Conservation (phyloP, 1,284 basidiomycete genomes). For the Trametes versicolor region DNA sequence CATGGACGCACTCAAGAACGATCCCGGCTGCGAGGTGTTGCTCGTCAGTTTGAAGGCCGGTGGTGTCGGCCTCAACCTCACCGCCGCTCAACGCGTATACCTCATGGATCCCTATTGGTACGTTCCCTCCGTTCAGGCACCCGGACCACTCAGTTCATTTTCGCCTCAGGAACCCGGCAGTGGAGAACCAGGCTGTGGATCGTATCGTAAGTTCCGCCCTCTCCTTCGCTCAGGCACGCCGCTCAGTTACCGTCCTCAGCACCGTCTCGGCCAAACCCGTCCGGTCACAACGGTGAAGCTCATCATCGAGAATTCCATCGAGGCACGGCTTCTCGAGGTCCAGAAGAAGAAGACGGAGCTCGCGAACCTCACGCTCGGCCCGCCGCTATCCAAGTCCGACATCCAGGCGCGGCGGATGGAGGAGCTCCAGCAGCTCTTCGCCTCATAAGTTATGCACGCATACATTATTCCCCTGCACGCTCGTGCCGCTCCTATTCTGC, state of each 20-base stretch:
- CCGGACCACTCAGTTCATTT: neutral
- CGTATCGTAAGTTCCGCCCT: constrained; percentile 70
- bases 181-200: constrained; percentile 96
- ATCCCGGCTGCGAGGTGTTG: constrained; percentile 89
- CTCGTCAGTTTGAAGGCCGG: constrained; percentile 97
- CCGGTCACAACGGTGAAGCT: constrained; percentile 93
- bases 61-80: constrained; percentile 95
- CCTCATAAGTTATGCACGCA: constrained; percentile 43
- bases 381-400: constrained; percentile 85
- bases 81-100: constrained; percentile 92
- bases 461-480: constrained; percentile 29
- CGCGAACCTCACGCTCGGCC: constrained; percentile 89
- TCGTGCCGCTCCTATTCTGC: constrained; percentile 4
- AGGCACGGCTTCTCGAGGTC: constrained; percentile 88
- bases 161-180: constrained; percentile 87
- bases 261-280: constrained; percentile 92
- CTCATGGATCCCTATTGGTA: constrained; percentile 97
- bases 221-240: constrained; percentile 12
- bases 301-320: constrained; percentile 94
- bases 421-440: constrained; percentile 79
- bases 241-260: constrained; percentile 54
- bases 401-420: constrained; percentile 86
- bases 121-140: constrained; percentile 4
- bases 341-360: constrained; percentile 95
- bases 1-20: constrained; percentile 89